Base-by-base conservation (phyloP, 768 basidiomycete species). In the Collybia sordida region DNA sequence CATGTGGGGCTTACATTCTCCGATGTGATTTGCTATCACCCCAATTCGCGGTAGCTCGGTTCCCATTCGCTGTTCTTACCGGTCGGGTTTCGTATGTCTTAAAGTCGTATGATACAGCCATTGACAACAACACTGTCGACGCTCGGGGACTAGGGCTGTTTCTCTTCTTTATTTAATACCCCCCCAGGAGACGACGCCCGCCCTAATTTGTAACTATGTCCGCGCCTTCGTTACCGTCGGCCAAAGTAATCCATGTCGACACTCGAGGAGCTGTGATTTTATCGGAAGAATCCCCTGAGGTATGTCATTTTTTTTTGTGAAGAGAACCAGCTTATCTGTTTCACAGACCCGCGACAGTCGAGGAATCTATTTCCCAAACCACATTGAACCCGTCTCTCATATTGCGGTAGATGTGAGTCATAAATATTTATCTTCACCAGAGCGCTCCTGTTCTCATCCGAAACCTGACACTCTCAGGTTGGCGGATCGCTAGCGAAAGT, bases 401-500 rank as follows among this genome's bases (percentile, higher is more conserved):
- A 94, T 98, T 48, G 97, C 97, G 3, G 86, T 99, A 49, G 96
- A 99, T 65, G 95, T 96, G 65, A 74, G 93, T 82, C 31, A 40
- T n/a, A 21, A 39, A 42, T 12, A 28, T 45, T 36, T 18, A 3
- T 23, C 21, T 22, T 35, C 34, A 19, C 11, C 34, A 18, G 43
- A 53, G 28, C 27, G 45, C 25, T 40, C 54, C 40, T 39, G 52
- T 45, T 45, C 40, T 61, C 47, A 52, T 60, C 31, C 41, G 23
- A 45, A 18, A 25, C 15, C 14, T 21, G 42, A 37, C 25, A 23
- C 11, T 25, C 52, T 37, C 69, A 98, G 95, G 88, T 98, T 64
- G 97, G 97, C 22, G 97, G 97, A 37, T 97, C 95, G 11, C 74
- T 99, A 12, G 96, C 95, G 53, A 99, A 99, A 69, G 91, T 99